Base-by-base conservation (phyloP, 257 asterid genomes). In the Ehretia macrophylla region DNA sequence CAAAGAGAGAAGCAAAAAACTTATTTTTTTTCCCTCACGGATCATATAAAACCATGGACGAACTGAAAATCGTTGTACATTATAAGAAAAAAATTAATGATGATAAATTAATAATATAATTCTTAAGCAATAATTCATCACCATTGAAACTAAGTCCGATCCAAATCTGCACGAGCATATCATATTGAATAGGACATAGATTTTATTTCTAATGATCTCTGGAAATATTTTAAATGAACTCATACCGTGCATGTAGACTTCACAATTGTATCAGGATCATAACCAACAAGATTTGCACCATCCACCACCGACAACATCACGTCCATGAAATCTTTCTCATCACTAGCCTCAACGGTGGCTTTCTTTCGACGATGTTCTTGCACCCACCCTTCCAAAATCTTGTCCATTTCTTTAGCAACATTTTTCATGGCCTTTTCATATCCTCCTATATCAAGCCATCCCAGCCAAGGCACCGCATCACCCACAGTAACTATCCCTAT, bases 191-290 rank as follows among this genome's bases (percentile, higher is more conserved):
- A n/a, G n/a, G n/a, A n/a, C n/a, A n/a, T n/a, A n/a, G 35, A 27
- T 27, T 27, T 27, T 27, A 27, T 27, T 27, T 27, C 35, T 27
- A 27, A 6, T 27, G 35, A 27, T 27, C 6, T 27, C 6, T 27
- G 35, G 35, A 27, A 27, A 6, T 27, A 27, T 6, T 27, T 27
- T 6, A 27, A 27, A 3, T 1, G 6, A 27, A 27, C 1, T 51
- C 69, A 9, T 70, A 77, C 80, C 63, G 67, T 17, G 51, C 83
- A 74, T 0, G 77, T 70, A 6, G 80, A 50, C 53, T 77, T 77
- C 59, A 51, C 61, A 6, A 55, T 51, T 4, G 75, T 74, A 37
- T 56, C 68, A 6, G 70, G 69, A 62, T 77, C 71, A 39, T 42
- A 27, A 11, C 48, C 51, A 59, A 3, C 60, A 8, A 59, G 22